phyloP scores from a whole-genome alignment of 1,284 basidiomycete species.

The Malassezia globosa region DNA sequence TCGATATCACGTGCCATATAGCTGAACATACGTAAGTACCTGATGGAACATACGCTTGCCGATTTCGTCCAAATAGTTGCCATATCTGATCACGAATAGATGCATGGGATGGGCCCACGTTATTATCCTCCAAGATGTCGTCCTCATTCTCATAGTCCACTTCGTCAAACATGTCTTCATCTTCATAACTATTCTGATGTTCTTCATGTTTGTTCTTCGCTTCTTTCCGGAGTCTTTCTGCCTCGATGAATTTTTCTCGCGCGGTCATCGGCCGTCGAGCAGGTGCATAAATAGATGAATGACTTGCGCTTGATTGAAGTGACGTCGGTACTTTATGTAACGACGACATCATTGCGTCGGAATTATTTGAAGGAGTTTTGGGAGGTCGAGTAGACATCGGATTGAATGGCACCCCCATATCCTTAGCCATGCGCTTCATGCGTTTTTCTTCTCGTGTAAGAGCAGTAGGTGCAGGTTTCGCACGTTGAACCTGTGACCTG shows the following conservation, averaged over 20 bases:
- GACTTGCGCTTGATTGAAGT: not conserved
- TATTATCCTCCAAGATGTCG: conserved; percentile 19
- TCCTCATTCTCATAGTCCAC: conserved; percentile 23
- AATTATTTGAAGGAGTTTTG: not conserved
- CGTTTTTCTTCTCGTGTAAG: conserved; percentile 18
- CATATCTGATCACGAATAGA: conserved; percentile 34
- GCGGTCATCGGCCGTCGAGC: conserved; percentile 4
- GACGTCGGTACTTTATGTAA: not conserved
- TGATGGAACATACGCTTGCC: conserved; percentile 18
- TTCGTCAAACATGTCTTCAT: conserved; percentile 20
- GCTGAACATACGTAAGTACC: conserved; percentile 1
- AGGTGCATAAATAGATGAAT: not conserved
- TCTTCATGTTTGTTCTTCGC: not conserved
- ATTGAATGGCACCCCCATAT: conserved; percentile 12
- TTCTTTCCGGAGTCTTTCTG: conserved; percentile 8
- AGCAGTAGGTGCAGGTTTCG: not conserved
- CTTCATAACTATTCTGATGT: not conserved
- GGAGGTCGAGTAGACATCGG: not conserved
- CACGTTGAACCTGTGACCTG: conserved; percentile 1
- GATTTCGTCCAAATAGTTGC: conserved; percentile 36
- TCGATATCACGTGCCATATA: conserved; percentile 30
- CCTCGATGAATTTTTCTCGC: conserved; percentile 8
- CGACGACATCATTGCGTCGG: not conserved
- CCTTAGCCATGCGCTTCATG: conserved; percentile 14
- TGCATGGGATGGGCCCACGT: not conserved